Evolutionary conservation across 208 protist genomes (phyloP).

Genomic region (Tritrichomonas foetus): DNA sequence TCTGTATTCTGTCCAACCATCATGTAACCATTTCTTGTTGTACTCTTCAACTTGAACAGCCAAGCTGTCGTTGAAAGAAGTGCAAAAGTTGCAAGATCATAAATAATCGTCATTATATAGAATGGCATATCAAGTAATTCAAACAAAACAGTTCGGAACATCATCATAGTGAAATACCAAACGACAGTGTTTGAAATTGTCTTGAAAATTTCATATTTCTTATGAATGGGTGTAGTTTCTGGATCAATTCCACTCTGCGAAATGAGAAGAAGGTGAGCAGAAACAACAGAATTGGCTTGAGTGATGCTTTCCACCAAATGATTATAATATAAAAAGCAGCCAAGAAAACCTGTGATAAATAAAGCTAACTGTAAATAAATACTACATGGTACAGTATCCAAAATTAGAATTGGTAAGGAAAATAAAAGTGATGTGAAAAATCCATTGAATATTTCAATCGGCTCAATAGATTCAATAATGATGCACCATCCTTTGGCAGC

Average conservation of each 20-base stretch:
- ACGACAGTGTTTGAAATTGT: not conserved
- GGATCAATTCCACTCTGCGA: not conserved
- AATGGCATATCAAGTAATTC: not conserved
- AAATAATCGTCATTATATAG: not conserved
- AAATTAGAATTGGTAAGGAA: not conserved
- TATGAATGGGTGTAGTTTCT: not conserved
- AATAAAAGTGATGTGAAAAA: not conserved
- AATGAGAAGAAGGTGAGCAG: not conserved
- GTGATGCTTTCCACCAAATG: not conserved
- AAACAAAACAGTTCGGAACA: not conserved
- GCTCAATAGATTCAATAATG: not conserved
- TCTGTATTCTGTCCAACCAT: not conserved
- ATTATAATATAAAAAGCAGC: not conserved
- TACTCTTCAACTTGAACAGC: not conserved
- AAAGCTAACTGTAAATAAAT: not conserved
- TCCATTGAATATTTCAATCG: not conserved
- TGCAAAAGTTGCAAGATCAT: not conserved
- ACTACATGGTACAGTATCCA: not conserved
- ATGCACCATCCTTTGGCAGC: not conserved
- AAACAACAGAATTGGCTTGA: not conserved
- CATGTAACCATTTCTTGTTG: not conserved
- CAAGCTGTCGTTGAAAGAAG: not conserved
- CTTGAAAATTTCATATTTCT: not conserved
- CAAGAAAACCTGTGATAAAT: not conserved
- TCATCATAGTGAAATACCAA: not conserved